Percentiles rank a stretch among this genome's conserved stretches.
phyloP scores from a whole-genome alignment of 192 early-diverging fungal genomes.

The Entomortierella chlamydospora region DNA sequence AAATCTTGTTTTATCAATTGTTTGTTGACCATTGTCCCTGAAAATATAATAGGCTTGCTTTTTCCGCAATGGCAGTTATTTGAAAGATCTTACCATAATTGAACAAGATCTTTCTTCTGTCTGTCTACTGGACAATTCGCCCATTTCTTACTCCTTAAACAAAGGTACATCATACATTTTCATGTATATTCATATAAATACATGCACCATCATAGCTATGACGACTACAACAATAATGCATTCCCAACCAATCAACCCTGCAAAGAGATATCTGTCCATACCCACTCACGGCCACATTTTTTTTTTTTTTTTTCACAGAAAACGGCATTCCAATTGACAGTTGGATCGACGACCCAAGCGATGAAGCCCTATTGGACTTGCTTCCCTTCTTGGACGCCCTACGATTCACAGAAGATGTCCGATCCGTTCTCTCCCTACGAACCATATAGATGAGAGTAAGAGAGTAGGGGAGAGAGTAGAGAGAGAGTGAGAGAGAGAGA shows the following conservation, averaged over 20 bases:
- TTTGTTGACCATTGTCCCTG: too few species aligned
- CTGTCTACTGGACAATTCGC: conserved; percentile 87
- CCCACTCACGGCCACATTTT: not conserved
- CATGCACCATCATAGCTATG: not conserved
- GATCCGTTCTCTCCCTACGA: conserved; percentile 74
- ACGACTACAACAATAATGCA: too few species aligned
- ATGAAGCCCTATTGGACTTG: conserved; percentile 87
- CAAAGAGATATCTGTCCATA: not conserved
- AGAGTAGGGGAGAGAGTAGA: too few species aligned
- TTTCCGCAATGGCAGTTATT: conserved; percentile 72
- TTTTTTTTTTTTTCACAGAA: conserved; percentile 60
- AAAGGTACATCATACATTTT: conserved; percentile 61
- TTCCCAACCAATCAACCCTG: too few species aligned
- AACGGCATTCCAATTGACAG: conserved; percentile 91
- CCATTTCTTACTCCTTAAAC: conserved; percentile 77
- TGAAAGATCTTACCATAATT: conserved; percentile 81
- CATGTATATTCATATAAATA: not conserved
- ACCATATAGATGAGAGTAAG: too few species aligned
- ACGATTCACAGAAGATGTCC: conserved; percentile 87
- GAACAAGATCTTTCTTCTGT: conserved; percentile 85
- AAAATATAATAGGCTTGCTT: conserved; percentile 71
- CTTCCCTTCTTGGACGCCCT: conserved; percentile 91
- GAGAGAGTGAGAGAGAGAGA: too few species aligned
- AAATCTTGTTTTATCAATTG: too few species aligned
- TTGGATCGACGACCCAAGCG: conserved; percentile 84